Conservation (phyloP, 2,329 filamentous ascomycete species). For the Paecilomyces dactylethromorphus region DNA sequence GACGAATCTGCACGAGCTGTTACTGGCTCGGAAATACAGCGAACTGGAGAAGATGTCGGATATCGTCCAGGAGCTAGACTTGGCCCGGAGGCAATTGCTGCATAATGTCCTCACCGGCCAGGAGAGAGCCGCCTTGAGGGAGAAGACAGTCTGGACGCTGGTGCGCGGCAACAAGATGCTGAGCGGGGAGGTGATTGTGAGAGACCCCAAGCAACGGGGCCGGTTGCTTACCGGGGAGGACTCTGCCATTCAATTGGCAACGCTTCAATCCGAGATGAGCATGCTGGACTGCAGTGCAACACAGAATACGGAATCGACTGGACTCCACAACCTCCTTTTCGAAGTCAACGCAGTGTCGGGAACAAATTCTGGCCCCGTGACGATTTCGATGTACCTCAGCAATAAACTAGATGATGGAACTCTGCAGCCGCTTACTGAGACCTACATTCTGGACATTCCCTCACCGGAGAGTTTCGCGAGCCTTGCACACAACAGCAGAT, state of each 20-base stretch:
- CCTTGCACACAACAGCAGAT: conserved; percentile 58
- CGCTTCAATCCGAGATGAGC: conserved; percentile 92
- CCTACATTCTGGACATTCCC: conserved; percentile 71
- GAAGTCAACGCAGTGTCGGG: conserved; percentile 79
- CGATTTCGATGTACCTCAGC: conserved; percentile 71
- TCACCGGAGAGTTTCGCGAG: conserved; percentile 64
- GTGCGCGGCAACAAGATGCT: conserved; percentile 92
- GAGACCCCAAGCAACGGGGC: conserved; percentile 76
- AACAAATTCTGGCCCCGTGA: conserved; percentile 66
- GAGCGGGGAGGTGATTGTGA: conserved; percentile 87
- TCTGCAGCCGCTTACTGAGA: conserved; percentile 69
- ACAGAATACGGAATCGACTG: conserved; percentile 59
- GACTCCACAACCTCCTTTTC: conserved; percentile 72
- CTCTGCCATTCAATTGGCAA: conserved; percentile 84
- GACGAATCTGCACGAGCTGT: conserved; percentile 85
- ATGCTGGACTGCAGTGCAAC: conserved; percentile 77
- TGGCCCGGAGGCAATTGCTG: conserved; percentile 79
- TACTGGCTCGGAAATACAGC: conserved; percentile 75
- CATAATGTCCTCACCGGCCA: conserved; percentile 87
- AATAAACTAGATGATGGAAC: conserved; percentile 59
- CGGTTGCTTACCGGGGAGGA: conserved; percentile 86
- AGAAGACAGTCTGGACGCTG: conserved; percentile 91
- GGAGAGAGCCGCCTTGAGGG: conserved; percentile 73
- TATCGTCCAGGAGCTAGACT: conserved; percentile 75
- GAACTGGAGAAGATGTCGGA: conserved; percentile 74